Base-by-base conservation (phyloP, 1,284 basidiomycete genomes). In the Cystobasidiaceae sp. region DNA sequence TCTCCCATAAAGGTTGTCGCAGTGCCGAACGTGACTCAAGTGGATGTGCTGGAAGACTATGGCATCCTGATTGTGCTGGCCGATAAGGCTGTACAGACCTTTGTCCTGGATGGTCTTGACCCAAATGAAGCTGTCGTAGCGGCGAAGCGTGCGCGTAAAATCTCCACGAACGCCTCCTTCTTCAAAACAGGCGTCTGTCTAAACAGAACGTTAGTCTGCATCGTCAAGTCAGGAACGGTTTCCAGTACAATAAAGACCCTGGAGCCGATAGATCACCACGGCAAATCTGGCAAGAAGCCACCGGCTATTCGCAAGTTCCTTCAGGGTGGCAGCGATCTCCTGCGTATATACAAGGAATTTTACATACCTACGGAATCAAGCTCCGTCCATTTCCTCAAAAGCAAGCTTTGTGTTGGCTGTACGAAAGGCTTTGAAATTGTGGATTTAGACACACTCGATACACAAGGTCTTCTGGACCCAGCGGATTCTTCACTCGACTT, bases 341-440 rank as follows among this genome's bases (percentile, higher is more conserved):
- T 99, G 51, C 88, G 90, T 75, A 82, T 90, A 33, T 97, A 96
- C 83, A 91, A 92, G 33, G 66, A 67, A 78, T 98, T 98, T 78
- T 98, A 98, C 77, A 97, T 98, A 66, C 94, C 96, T 0, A 91
- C 96, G 17, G 93, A 97, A 78, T 94, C 91, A 54, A 91, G 86
- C 69, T 97, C 93, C 8, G 90, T 98, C 52, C 93, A 97, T 79
- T 97, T 97, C 80, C 83, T 99, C 72, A 97, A 96, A 81, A 97
- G 93, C 60, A 92, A 90, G 79, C 85, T 99, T 66, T 98, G 96
- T 75, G 90, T 99, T 13, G 96, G 94, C 1, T 96, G 93, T 75
- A 91, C 93, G 15, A 90, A 93, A 75, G 96, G 96, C n/a, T 98
- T 99, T 76, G 96, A 98, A 79, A 97, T 98, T 71, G 93, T 99